Evolutionary conservation across 768 basidiomycete species (phyloP).

Genomic region (Mycena pura): DNA sequence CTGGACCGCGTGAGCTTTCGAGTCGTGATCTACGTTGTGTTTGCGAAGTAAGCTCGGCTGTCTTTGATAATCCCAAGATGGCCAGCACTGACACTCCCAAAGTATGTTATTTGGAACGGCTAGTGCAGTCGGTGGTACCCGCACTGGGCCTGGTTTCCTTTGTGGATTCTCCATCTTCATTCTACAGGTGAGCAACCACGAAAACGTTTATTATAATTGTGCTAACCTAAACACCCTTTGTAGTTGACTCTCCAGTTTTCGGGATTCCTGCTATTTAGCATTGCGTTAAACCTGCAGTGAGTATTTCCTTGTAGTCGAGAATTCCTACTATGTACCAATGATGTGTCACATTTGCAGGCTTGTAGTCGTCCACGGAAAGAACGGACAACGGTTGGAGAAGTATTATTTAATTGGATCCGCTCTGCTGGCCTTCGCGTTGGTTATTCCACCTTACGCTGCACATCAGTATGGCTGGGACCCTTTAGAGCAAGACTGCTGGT

Average conservation of each 20-base stretch:
- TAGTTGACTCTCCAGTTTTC: conserved; percentile 27
- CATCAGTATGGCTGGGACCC: conserved; percentile 32
- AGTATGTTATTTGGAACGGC: conserved; percentile 29
- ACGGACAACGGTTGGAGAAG: conserved; percentile 28
- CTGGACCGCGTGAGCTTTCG: conserved; percentile 33
- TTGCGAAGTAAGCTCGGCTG: conserved; percentile 26
- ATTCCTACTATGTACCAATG: not conserved
- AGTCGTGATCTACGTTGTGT: conserved; percentile 27
- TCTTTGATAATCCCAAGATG: not conserved
- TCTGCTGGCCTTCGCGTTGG: conserved; percentile 2
- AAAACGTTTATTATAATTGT: not conserved
- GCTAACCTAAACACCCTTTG: not conserved
- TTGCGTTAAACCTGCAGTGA: conserved; percentile 31
- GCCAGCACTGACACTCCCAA: not conserved
- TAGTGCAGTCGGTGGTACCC: conserved; percentile 26
- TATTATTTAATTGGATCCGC: conserved; percentile 13
- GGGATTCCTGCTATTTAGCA: conserved; percentile 28
- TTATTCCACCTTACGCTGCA: conserved; percentile 23
- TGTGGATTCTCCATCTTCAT: conserved; percentile 31
- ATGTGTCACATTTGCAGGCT: conserved; percentile 13
- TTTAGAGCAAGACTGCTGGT: conserved; percentile 30
- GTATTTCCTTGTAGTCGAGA: not conserved
- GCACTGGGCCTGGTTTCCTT: conserved; percentile 16
- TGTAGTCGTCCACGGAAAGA: conserved; percentile 26
- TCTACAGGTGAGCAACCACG: conserved; percentile 9